Evolutionary conservation across 2,329 filamentous ascomycete species (phyloP).

Genomic region (Talaromyces sp.): DNA sequence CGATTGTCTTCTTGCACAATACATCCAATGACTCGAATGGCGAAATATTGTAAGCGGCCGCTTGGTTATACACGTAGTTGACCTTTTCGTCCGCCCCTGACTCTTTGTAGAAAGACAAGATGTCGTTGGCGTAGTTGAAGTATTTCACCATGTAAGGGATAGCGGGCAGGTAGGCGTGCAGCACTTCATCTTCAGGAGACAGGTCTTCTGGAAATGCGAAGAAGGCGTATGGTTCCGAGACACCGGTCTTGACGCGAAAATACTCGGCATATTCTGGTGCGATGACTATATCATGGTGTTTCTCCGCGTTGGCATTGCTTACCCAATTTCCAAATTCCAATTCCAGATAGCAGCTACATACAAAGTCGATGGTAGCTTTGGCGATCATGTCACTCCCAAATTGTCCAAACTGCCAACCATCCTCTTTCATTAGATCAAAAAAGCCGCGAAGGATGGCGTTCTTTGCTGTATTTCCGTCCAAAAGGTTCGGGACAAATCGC

Average conservation of each 20-base stretch:
- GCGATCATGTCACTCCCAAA: constrained; percentile 5
- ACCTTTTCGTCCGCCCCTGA: background rate
- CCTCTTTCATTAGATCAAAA: background rate
- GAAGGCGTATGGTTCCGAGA: constrained; percentile 12
- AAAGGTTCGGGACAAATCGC: background rate
- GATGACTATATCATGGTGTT: background rate
- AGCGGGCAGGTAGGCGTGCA: constrained; percentile 7
- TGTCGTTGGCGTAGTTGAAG: constrained; percentile 15
- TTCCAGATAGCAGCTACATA: constrained; percentile 9
- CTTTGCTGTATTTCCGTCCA: background rate
- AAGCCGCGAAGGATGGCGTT: background rate
- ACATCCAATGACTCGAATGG: constrained; percentile 2
- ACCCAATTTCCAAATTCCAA: background rate
- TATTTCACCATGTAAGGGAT: constrained; percentile 13
- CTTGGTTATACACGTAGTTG: constrained; percentile 9
- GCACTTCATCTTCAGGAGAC: background rate
- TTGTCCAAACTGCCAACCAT: background rate
- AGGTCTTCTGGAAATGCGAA: constrained; percentile 14
- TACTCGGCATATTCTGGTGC: constrained; percentile 8
- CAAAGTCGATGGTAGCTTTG: constrained; percentile 8
- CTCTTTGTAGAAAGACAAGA: constrained; percentile 19
- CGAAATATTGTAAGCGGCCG: background rate
- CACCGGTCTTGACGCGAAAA: constrained; percentile 13
- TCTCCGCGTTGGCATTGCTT: background rate
- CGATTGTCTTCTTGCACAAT: background rate